These are phyloP conservation scores for Hymenoscyphus fraxineus DNA, from an alignment of 2,329 filamentous ascomycete genomes.

Conservation along the genomic window DNA sequence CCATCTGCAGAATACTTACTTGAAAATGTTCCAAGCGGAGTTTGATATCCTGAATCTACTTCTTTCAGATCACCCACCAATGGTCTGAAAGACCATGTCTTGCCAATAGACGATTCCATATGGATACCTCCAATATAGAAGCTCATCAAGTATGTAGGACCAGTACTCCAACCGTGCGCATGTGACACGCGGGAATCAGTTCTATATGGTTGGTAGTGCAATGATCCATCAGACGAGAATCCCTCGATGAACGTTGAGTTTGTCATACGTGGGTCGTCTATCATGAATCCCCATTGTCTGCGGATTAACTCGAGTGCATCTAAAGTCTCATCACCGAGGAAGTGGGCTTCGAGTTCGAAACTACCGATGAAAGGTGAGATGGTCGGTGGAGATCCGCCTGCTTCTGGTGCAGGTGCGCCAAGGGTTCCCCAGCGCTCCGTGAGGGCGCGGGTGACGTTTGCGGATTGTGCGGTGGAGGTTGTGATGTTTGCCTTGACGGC, in stretches of 20 bases:
- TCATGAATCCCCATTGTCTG: constrained; percentile 56
- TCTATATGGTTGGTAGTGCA: constrained; percentile 37
- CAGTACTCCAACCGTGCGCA: constrained; percentile 37
- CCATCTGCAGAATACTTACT: neutral
- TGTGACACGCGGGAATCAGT: constrained; percentile 35
- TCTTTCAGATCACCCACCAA: constrained; percentile 36
- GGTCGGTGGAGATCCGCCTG: constrained; percentile 40
- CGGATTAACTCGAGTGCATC: constrained; percentile 52
- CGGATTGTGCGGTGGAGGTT: constrained; percentile 38
- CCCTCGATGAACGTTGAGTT: constrained; percentile 39
- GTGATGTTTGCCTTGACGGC: constrained; percentile 38
- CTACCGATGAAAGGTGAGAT: constrained; percentile 45
- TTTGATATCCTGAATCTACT: constrained; percentile 39
- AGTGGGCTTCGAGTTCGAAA: constrained; percentile 45
- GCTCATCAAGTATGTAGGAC: constrained; percentile 31
- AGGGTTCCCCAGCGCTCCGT: constrained; percentile 35
- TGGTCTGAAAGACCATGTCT: constrained; percentile 32
- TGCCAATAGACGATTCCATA: constrained; percentile 24
- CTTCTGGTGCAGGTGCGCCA: constrained; percentile 45
- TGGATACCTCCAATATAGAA: constrained; percentile 32
- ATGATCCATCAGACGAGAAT: constrained; percentile 34
- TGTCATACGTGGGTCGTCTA: constrained; percentile 40
- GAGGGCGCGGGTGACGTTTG: constrained; percentile 27
- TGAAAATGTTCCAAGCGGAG: constrained; percentile 14
- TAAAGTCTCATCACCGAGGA: constrained; percentile 42